Conservation (phyloP, 2,329 filamentous ascomycete species). For the Exophiala sp. region DNA sequence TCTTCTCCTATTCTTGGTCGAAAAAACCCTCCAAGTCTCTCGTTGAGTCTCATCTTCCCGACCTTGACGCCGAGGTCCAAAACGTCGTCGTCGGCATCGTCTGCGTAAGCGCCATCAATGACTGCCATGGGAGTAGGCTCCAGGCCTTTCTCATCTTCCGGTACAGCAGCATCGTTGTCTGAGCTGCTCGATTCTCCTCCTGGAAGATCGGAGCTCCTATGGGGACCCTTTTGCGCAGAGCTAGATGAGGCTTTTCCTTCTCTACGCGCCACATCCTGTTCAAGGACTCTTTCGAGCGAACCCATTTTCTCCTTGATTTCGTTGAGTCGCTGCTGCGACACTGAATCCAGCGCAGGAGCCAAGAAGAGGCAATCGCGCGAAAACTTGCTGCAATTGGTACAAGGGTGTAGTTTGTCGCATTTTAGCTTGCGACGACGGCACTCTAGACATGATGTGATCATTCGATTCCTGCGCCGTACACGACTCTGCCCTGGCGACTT, state of each 20-base stretch:
- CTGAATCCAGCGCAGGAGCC: constrained; percentile 64
- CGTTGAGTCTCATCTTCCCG: constrained; percentile 69
- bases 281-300: constrained; percentile 65
- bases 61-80: constrained; percentile 69
- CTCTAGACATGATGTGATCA: constrained; percentile 67
- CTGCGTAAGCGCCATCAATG: constrained; percentile 66
- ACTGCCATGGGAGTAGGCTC: constrained; percentile 62
- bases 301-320: constrained; percentile 79
- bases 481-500: constrained; percentile 13
- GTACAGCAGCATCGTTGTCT: constrained; percentile 43
- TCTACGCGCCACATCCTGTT: constrained; percentile 58
- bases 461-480: constrained; percentile 59
- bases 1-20: constrained; percentile 68
- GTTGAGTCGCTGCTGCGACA: constrained; percentile 65
- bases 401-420: constrained; percentile 71
- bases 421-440: constrained; percentile 74
- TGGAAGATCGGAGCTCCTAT: constrained; percentile 40
- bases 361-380: constrained; percentile 61
- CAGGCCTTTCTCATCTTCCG: constrained; percentile 56
- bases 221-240: constrained; percentile 35
- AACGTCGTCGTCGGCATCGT: constrained; percentile 61
- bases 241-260: constrained; percentile 9
- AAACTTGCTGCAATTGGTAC: constrained; percentile 57
- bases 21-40: constrained; percentile 69
- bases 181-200: constrained; percentile 51